Base-by-base conservation (phyloP, 2,329 filamentous ascomycete species). In the Epichloe brachyelytri region DNA sequence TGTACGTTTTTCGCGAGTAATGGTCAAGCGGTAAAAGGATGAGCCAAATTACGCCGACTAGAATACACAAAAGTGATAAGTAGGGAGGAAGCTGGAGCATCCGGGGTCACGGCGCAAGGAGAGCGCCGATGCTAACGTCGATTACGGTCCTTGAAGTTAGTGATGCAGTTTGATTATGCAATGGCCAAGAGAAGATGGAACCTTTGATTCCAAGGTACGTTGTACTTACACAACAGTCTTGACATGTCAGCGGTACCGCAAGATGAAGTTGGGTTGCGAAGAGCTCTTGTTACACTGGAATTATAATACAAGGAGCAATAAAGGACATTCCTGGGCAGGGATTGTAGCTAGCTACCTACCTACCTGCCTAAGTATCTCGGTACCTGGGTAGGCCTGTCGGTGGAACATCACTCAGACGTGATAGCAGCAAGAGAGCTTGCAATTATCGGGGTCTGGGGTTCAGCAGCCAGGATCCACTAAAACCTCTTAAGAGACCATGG, bases 1-100 rank as follows among this genome's bases (percentile, higher is more conserved):
- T 93, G 68, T 98, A 98, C 1, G 91, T 98, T 54, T 80, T 78
- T 57, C 93, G 82, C 48, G 89, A 95, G 71, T 97, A 95, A 58
- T 90, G 80, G 67, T 97, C 79, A 49, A 97, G 76, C 3, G 93
- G 93, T 1, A 98, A 79, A 34, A 97, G 76, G 20, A 96, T 79
- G 14, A 98, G 81, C 88, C 91, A 98, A 59, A 81, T 79, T 51
- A 96, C 79, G 49, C 93, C 93, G 60, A 95, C 78, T 46, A 91
- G 61, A 60, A 97, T 82, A 68, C 86, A 94, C 40, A 95, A 72
- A 48, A 88, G 77, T 36, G 91, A 96, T 36, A 97, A 72, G 71
- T 94, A 91, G 14, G 89, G 88, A 40, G 91, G 90, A 17, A 95
- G 71, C 70, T 86, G 87, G 56, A 93, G 79, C 52, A 95, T 74